These are phyloP conservation scores for Lodderomyces orthopsilosis DNA, from an alignment of 1,139 yeast genomes.

Conservation along the genomic window DNA sequence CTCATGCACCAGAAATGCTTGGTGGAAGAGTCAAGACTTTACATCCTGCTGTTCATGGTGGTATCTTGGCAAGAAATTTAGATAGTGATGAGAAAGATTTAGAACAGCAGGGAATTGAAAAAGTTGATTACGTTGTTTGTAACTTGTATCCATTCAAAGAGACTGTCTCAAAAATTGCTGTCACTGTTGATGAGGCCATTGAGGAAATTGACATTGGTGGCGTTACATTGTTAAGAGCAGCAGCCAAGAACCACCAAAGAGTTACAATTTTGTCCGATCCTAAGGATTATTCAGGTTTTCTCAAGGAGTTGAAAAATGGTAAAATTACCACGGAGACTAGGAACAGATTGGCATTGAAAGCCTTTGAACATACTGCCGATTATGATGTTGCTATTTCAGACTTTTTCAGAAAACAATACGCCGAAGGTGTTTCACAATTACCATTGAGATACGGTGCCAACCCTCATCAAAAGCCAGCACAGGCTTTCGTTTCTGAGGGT, in stretches of 20 bases:
- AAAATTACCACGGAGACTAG: constrained; percentile 72
- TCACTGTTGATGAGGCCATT: constrained; percentile 94
- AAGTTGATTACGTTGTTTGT: constrained; percentile 95
- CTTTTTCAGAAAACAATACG: constrained; percentile 94
- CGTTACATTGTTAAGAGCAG: constrained; percentile 94
- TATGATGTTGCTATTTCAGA: constrained; percentile 95
- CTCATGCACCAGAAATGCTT: constrained; percentile 98
- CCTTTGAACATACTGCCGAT: constrained; percentile 97
- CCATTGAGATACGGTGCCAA: constrained; percentile 97
- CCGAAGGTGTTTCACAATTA: constrained; percentile 84
- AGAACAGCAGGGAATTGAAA: constrained; percentile 82
- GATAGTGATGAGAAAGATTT: constrained; percentile 89
- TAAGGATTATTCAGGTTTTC: constrained; percentile 80
- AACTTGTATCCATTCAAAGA: constrained; percentile 97
- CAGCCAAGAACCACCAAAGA: constrained; percentile 96
- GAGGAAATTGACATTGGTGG: constrained; percentile 99
- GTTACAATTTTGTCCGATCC: constrained; percentile 96
- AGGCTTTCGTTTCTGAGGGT: constrained; percentile 85
- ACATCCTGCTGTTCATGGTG: constrained; percentile 99
- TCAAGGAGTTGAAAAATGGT: constrained; percentile 72
- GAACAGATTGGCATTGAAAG: constrained; percentile 87
- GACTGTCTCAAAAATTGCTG: constrained; percentile 92
- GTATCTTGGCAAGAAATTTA: constrained; percentile 91
- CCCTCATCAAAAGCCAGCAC: constrained; percentile 99
- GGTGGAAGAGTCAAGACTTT: constrained; percentile 98